A percentile compares a stretch with the other conserved stretches of the same genome.
Evolutionary conservation across 140 eudicot genomes (phyloP).

Genomic region (Anethum foeniculum): DNA sequence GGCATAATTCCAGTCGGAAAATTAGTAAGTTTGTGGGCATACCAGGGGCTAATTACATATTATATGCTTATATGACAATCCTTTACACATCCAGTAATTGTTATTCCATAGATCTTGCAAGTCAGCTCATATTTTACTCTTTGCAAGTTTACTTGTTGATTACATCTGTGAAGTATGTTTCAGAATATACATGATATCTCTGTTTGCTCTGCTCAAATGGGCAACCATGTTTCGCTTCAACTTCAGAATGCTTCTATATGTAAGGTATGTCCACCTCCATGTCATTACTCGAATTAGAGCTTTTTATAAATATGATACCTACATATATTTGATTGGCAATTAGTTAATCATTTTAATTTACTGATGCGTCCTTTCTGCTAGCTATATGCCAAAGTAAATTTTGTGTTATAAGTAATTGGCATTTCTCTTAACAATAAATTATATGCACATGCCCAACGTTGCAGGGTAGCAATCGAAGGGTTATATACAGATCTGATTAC

Average conservation of each 20-base stretch:
- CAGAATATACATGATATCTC: slow-evolving; percentile 65
- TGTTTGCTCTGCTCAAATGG: slow-evolving; percentile 30
- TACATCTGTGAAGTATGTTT: slow-evolving; percentile 10
- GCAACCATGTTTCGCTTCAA: slow-evolving; percentile 28
- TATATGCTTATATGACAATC: neutral
- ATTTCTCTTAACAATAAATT: neutral
- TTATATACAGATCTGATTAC: neutral
- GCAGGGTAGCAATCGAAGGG: neutral
- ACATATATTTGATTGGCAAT: neutral
- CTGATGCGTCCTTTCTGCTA: neutral
- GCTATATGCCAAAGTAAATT: neutral
- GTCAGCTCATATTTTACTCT: slow-evolving; percentile 10
- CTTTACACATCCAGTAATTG: neutral
- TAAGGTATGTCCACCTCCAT: slow-evolving; percentile 40
- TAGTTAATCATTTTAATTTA: neutral
- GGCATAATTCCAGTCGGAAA: slow-evolving; percentile 90
- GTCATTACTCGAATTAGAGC: neutral
- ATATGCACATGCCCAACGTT: neutral
- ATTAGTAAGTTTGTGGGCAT: slow-evolving; percentile 53
- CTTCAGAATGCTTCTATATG: slow-evolving; percentile 60
- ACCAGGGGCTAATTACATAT: neutral
- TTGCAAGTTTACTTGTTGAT: slow-evolving; percentile 19
- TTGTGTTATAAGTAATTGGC: neutral
- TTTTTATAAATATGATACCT: neutral
- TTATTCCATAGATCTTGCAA: neutral